phyloP scores from a whole-genome alignment of 2,329 filamentous ascomycete species.

The Tolypocladium endophyticum region DNA sequence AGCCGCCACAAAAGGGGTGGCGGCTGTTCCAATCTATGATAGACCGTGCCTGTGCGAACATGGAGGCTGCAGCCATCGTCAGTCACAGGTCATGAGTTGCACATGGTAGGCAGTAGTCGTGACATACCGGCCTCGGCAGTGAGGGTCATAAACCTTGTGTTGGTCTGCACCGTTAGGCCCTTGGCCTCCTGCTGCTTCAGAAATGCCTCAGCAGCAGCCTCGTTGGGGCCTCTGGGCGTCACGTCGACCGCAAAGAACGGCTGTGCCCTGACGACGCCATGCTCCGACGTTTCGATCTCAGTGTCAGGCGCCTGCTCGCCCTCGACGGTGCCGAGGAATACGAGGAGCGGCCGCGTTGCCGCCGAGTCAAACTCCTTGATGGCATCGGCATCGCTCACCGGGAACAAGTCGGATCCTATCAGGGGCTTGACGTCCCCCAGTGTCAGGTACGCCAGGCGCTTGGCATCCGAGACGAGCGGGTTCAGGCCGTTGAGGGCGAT shows the following conservation, averaged over 20 bases:
- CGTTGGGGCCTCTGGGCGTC: constrained; percentile 57
- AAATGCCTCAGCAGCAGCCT: constrained; percentile 47
- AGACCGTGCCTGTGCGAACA: constrained; percentile 81
- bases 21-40: constrained; percentile 90
- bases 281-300: constrained; percentile 23
- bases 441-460: constrained; percentile 56
- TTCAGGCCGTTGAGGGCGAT: constrained; percentile 69
- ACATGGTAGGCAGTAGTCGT: background rate
- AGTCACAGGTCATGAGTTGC: background rate
- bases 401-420: constrained; percentile 63
- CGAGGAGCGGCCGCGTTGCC: constrained; percentile 54
- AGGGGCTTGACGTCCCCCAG: constrained; percentile 60
- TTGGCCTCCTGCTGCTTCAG: constrained; percentile 32
- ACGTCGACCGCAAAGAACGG: constrained; percentile 89
- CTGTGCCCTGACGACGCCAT: constrained; percentile 63
- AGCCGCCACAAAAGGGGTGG: constrained; percentile 85
- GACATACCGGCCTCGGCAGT: constrained; percentile 48
- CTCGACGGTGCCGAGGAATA: constrained; percentile 82
- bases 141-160: constrained; percentile 52
- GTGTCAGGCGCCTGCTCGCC: constrained; percentile 6
- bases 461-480: constrained; percentile 50
- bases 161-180: constrained; percentile 56
- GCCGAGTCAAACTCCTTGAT: constrained; percentile 66
- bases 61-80: constrained; percentile 55
- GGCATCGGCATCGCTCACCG: constrained; percentile 58